Percentiles rank a stretch among this genome's conserved stretches.
These are phyloP conservation scores for Tylopilus sp. DNA, from an alignment of 1,284 basidiomycete genomes.

Conservation along the genomic window DNA sequence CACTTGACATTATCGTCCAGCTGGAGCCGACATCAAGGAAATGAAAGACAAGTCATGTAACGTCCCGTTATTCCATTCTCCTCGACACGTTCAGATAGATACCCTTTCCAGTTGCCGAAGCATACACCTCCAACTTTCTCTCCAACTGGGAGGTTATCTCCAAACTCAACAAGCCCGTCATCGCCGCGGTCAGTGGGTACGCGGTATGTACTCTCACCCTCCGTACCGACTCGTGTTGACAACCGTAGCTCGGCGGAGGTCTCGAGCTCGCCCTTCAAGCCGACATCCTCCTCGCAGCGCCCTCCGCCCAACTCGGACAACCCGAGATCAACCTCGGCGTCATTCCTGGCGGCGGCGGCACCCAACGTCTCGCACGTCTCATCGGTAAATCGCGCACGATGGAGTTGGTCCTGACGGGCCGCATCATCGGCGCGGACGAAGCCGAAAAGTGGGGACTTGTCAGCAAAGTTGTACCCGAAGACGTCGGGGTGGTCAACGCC, in stretches of 20 bases:
- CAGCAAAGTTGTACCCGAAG: conserved; percentile 76
- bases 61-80: conserved; percentile 23
- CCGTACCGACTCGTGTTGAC: not conserved
- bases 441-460: conserved; percentile 87
- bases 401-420: conserved; percentile 93
- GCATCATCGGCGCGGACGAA: conserved; percentile 77
- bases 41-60: conserved; percentile 90
- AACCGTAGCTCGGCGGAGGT: conserved; percentile 83
- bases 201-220: conserved; percentile 60
- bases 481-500: conserved; percentile 82
- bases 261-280: conserved; percentile 97
- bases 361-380: conserved; percentile 80
- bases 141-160: conserved; percentile 84
- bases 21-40: conserved; percentile 90
- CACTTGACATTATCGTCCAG: conserved; percentile 37
- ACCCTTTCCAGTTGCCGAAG: conserved; percentile 65
- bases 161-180: conserved; percentile 85
- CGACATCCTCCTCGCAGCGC: conserved; percentile 95
- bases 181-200: conserved; percentile 95
- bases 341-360: conserved; percentile 89
- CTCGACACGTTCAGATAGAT: not conserved
- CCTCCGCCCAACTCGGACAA: conserved; percentile 92
- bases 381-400: conserved; percentile 95
- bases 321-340: conserved; percentile 98
- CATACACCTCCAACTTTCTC: conserved; percentile 88